Evolutionary conservation across 2,329 filamentous ascomycete genomes (phyloP), one percentile per base, ranked within the genome.

Genomic region (Sporothrix variecibatus): DNA sequence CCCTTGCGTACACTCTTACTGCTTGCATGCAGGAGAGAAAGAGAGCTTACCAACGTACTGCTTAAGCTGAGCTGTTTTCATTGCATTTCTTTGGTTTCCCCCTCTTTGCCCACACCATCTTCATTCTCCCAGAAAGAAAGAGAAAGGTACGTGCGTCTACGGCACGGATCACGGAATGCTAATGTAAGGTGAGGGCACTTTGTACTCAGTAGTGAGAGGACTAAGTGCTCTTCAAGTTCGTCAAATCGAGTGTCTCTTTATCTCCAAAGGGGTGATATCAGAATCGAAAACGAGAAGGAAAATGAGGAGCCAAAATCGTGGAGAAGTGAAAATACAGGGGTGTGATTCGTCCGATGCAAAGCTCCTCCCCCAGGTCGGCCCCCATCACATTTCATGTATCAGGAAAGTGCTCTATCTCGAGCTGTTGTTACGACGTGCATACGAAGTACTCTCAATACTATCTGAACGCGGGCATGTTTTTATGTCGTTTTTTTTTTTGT

Each of bases 131-230:
- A 40, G 17, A 11, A 40, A n/a, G 5, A 38, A 8, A 40, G 6
- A 31, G 28, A 40, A 62, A 38, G 28, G 56, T 17, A 58, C 64
- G 51, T 73, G 71, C 62, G 60, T 49, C n/a, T 28, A 40, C 38
- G 67, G 72, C 67, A 71, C 72, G 72, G 72, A 46, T 56, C 46
- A 70, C 62, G 72, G 56, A 73, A 73, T 69, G 64, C 4, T 40
- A 40, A 38, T 62, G 20, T 31, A 58, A 23, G 51, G 20, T 31
- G 53, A n/a, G 28, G 23, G 23, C 2, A 60, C n/a, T 6, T 7
- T 53, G 51, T 34, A 8, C 34, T 5, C 34, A 34, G 34, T 4
- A 34, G 8, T 4, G 34, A 34, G 34, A 34, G 34, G 8, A n/a
- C n/a, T 34, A 26, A 20, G 12, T 43, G 40, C 40, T 11, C 6